Base-by-base conservation (phyloP, 108 stramenopile genomes). In the Fistulifera pelliculosa region DNA sequence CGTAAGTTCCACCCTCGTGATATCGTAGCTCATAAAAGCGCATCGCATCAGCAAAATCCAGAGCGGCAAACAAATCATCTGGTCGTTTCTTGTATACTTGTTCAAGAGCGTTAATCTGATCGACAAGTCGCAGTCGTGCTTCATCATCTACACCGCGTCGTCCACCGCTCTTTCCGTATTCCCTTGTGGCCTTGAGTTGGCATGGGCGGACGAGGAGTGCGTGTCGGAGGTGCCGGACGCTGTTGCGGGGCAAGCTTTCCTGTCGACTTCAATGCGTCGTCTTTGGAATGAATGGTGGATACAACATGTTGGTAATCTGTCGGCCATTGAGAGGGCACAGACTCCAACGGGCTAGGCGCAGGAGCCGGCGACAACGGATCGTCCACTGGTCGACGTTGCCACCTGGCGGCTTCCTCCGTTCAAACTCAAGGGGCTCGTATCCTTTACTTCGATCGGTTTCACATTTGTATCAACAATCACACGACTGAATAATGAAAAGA, bases 1-100 rank as follows among this genome's bases (percentile, higher is more conserved):
- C 85, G 21, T 58, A 43, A 2, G 75, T 77, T 6, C 89, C 89
- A 4, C 89, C 89, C 31, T 90, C 89, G 42, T 84, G 82, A 60
- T 80, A 81, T 18, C 65, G 54, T 0, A 77, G 49, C 60, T 84
- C 89, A 23, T 76, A 70, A 7, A 74, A 50, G 11, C 76, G 61
- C 40, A 90, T 56, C 16, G 70, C 73, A 45, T 90, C 89, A 11
- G 85, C 89, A 24, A 70, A 68, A 7, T 42, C 43, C 23, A 87
- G 43, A 16, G 68, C 71, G 15, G 67, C 64, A 38, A 59, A 60
- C 1, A 76, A 28, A 38, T 75, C 42, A 19, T 19, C 41, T 0
- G 55, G 60, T 31, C 70, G 56, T 3, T 45, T 50, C 39, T 60
- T 31, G 24, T 60, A 52, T 15, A 41, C 64, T 38, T 49, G 2